A percentile compares a stretch with the other conserved stretches of the same genome.
These are phyloP conservation scores for Hordeum vulgare DNA, from an alignment of 176 grass and related monocot species.

Conservation along the genomic window MorexV3_pseudomolecules_assembly NC_058521.1:595655696-595656195, in stretches of 20 bases:
- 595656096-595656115: background rate
- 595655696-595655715: conserved; percentile 46
- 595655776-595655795: background rate
- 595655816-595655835: conserved; percentile 20
- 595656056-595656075: conserved; percentile 34
- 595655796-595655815: conserved; percentile 27
- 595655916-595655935: background rate
- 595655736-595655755: conserved; percentile 82
- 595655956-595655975: background rate
- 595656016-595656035: conserved; percentile 40
- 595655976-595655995: conserved; percentile 9
- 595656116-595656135: background rate
- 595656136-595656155: background rate
- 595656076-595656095: background rate
- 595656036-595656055: conserved; percentile 22
- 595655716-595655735: conserved; percentile 52
- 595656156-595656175: background rate
- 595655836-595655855: conserved; percentile 2
- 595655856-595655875: background rate
- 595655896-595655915: background rate
- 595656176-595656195: background rate
- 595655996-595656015: conserved; percentile 39
- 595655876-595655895: background rate
- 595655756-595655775: conserved; percentile 46
- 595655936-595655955: background rate